Base-by-base conservation (phyloP, 2,329 filamentous ascomycete genomes). In the Verruconis gallopava region DNA sequence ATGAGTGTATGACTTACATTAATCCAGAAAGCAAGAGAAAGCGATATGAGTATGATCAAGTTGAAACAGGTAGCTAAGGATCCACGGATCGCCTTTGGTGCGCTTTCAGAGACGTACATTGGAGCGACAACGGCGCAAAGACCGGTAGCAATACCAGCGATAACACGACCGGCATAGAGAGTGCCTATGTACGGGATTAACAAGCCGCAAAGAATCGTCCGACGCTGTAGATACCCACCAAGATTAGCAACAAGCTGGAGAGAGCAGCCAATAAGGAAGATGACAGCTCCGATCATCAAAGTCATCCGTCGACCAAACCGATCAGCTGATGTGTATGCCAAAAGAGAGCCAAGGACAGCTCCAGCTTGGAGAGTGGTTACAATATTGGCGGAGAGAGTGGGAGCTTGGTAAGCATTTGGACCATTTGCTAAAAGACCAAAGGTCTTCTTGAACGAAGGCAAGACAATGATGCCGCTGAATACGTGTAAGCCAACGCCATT, bases 311-410 rank as follows among this genome's bases (percentile, higher is more conserved):
- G 69, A 13, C 78, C 78, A 49, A 60, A 72, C 48, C 54, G 59
- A 49, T 77, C 73, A 4, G 72, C 66, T 34, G 71, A 51, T 62
- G 66, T 73, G 22, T 66, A 67, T 4, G 71, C 69, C n/a, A 72
- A 47, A 47, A 82, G 65, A 45, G 75, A 75, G 25, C 77, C 77
- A 40, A 72, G 64, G 55, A 82, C 81, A 47, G 75, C 79, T 39
- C 79, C 79, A 33, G 72, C 77, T 58, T 83, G 78, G 6, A 83
- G 68, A 1, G 74, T 79, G n/a, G 77, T 80, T 20, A 81, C 79
- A 44, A 84, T 77, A 53, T 81, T 81, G 48, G 78, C 74, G 37
- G 70, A 71, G 37, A 80, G 62, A 49, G 21, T 57, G 53, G 39
- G 58, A 56, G 19, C 63, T n/a, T n/a, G n/a, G n/a, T n/a, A n/a